A percentile compares a stretch with the other conserved stretches of the same genome.
phyloP scores from a whole-genome alignment of 169 alveolate genomes.

The Miamiensis avidus region DNA sequence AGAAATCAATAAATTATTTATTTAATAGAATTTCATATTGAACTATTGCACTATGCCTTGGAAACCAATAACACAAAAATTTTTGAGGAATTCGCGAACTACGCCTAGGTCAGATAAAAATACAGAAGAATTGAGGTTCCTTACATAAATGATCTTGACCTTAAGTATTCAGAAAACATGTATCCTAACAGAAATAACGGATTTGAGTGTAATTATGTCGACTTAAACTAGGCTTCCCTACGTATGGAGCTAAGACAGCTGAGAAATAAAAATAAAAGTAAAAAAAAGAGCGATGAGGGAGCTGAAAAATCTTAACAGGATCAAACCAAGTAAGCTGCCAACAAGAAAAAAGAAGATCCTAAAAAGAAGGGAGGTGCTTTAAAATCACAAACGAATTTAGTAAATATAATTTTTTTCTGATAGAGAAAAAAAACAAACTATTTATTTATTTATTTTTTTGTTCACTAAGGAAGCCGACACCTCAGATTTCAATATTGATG shows the following conservation, averaged over 20 bases:
- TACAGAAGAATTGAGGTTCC: slow-evolving; percentile 84
- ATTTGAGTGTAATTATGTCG: slow-evolving; percentile 78
- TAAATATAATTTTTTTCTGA: slow-evolving; percentile 22
- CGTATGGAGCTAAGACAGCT: slow-evolving; percentile 75
- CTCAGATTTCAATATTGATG: slow-evolving; percentile 51
- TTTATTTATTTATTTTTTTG: slow-evolving; percentile 1
- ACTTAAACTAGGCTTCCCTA: slow-evolving; percentile 73
- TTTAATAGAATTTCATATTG: slow-evolving; percentile 81
- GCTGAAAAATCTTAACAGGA: slow-evolving; percentile 57
- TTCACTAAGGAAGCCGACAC: slow-evolving; percentile 57
- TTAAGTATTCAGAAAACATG: slow-evolving; percentile 68
- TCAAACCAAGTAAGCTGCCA: slow-evolving; percentile 43
- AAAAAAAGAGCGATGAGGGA: slow-evolving; percentile 54
- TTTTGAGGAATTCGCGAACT: slow-evolving; percentile 69
- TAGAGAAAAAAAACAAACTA: neutral
- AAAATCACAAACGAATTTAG: slow-evolving; percentile 28
- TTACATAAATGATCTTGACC: slow-evolving; percentile 76
- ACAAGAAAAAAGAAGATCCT: slow-evolving; percentile 62
- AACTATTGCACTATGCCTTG: slow-evolving; percentile 68
- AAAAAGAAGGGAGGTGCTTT: slow-evolving; percentile 56
- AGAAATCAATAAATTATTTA: too few species aligned
- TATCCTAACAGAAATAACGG: slow-evolving; percentile 81
- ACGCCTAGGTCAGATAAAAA: slow-evolving; percentile 70
- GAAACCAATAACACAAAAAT: slow-evolving; percentile 66
- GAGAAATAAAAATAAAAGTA: slow-evolving; percentile 57